Evolutionary conservation across 345 rosid species (phyloP).

Genomic region (Brassica cretica): DNA sequence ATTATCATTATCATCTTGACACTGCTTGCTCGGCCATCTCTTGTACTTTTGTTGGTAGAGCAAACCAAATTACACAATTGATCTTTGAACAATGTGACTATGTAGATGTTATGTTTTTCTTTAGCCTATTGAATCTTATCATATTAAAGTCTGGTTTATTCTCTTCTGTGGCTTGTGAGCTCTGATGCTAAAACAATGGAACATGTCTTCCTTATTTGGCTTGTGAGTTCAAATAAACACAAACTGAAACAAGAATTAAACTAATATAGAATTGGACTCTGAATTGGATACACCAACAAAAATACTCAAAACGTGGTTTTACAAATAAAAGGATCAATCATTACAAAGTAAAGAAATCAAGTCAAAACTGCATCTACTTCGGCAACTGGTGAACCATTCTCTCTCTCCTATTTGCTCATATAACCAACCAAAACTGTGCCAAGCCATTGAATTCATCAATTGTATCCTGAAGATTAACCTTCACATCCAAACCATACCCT

Average conservation of each 20-base stretch:
- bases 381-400: slow-evolving; percentile 17
- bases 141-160: slow-evolving; percentile 10
- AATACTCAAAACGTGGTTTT: slow-evolving; percentile 10
- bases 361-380: slow-evolving; percentile 33
- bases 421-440: slow-evolving; percentile 27
- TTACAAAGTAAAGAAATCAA: slow-evolving; percentile 2
- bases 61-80: background rate
- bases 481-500: slow-evolving; percentile 15
- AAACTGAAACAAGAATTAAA: slow-evolving; percentile 11
- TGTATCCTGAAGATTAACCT: slow-evolving; percentile 28
- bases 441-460: slow-evolving; percentile 1
- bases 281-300: slow-evolving; percentile 11
- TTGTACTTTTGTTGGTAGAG: background rate
- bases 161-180: slow-evolving; percentile 3
- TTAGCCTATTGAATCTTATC: background rate
- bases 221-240: slow-evolving; percentile 12
- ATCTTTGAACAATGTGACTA: background rate
- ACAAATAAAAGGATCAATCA: slow-evolving; percentile 10
- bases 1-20: background rate
- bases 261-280: background rate
- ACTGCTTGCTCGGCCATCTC: background rate
- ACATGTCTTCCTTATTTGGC: slow-evolving; percentile 18
- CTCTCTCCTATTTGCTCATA: slow-evolving; percentile 20
- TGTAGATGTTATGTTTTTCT: background rate
- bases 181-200: slow-evolving; percentile 17